Percentiles rank a stretch among this genome's conserved stretches.
These are phyloP conservation scores for Fusarium pilosicola DNA, from an alignment of 2,329 filamentous ascomycete genomes.

Conservation along the genomic window DNA sequence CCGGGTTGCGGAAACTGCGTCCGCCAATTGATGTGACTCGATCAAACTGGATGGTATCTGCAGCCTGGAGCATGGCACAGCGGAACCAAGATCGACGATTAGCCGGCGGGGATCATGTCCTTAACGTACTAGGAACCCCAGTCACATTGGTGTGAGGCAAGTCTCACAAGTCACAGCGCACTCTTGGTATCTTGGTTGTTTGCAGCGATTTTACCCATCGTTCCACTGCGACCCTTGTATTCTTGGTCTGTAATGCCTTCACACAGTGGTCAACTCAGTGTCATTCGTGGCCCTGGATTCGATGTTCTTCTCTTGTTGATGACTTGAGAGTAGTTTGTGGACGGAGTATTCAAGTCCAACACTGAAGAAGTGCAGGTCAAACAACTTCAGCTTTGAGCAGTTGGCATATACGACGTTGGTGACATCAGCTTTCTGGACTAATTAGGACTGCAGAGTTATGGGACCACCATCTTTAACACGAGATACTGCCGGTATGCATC, in stretches of 20 bases:
- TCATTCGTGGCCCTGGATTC: not conserved
- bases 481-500: not conserved
- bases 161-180: not conserved
- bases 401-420: constrained; percentile 18
- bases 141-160: constrained; percentile 3
- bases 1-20: constrained; percentile 23
- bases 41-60: constrained; percentile 13
- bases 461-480: constrained; percentile 1
- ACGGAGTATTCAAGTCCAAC: not conserved
- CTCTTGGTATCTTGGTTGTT: not conserved
- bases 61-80: constrained; percentile 8
- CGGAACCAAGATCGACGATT: constrained; percentile 18
- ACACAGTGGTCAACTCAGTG: not conserved
- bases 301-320: not conserved
- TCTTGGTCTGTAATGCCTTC: not conserved
- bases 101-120: not conserved
- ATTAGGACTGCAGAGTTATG: constrained; percentile 3
- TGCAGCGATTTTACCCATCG: not conserved
- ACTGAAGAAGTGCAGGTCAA: constrained; percentile 16
- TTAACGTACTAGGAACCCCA: constrained; percentile 12
- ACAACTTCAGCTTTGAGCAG: not conserved
- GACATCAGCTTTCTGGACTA: not conserved
- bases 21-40: constrained; percentile 5
- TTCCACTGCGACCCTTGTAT: not conserved
- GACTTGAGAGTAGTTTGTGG: not conserved